Conservation (phyloP, 1,139 yeast species). For the Saccharomyces pastorianus region DNA sequence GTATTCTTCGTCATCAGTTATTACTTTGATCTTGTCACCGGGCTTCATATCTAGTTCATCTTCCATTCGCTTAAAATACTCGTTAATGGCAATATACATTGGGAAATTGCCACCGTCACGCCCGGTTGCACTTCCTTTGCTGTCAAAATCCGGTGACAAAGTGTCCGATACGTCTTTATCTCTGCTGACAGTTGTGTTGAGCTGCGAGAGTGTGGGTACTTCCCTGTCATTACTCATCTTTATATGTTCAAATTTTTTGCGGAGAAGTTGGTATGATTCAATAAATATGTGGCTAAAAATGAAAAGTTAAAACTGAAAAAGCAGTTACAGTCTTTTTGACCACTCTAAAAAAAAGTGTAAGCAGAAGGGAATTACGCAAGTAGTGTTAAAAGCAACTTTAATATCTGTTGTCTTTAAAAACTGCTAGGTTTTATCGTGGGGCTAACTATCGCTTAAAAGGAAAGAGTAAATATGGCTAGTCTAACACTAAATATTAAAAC, state of each 20-base stretch:
- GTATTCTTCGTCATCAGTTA: slow-evolving; percentile 87
- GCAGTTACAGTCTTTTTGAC: background rate
- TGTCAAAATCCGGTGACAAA: background rate
- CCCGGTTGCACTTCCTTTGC: background rate
- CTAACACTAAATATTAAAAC: background rate
- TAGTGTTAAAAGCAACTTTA: background rate
- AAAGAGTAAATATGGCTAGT: background rate
- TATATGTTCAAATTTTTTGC: background rate
- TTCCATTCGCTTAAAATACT: slow-evolving; percentile 76
- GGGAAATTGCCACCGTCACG: slow-evolving; percentile 14
- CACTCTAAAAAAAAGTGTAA: background rate
- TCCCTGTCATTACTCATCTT: background rate
- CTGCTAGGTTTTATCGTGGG: background rate
- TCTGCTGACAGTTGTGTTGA: slow-evolving; percentile 9
- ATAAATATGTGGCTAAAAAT: background rate
- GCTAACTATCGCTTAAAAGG: background rate
- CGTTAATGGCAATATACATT: slow-evolving; percentile 62
- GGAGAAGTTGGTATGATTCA: background rate
- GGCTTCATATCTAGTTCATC: slow-evolving; percentile 77
- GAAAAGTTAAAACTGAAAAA: background rate
- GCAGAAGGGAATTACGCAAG: background rate
- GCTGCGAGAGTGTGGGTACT: slow-evolving; percentile 6
- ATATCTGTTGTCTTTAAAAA: background rate
- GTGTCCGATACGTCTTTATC: slow-evolving; percentile 3
- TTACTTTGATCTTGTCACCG: slow-evolving; percentile 86